Evolutionary conservation across 192 early-diverging fungal genomes (phyloP).

Genomic region (Chytriomyces confervae): DNA sequence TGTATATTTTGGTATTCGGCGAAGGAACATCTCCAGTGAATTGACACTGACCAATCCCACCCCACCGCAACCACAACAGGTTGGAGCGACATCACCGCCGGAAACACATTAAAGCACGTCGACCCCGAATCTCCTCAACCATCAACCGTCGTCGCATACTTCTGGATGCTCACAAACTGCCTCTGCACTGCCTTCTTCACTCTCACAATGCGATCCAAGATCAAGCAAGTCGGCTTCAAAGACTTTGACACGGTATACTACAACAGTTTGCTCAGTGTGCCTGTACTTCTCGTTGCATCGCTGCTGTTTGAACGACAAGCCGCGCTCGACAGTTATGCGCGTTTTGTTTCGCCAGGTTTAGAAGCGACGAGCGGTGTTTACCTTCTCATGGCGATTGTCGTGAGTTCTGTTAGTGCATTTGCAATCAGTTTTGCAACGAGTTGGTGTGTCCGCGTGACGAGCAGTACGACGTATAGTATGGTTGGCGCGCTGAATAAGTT

Average conservation of each 20-base stretch:
- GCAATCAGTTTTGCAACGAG: constrained; percentile 85
- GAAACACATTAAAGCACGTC: constrained; percentile 41
- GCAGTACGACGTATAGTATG: constrained; percentile 76
- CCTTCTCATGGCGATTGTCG: constrained; percentile 66
- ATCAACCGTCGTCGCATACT: constrained; percentile 39
- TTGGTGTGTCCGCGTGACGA: constrained; percentile 79
- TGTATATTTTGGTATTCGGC: neutral
- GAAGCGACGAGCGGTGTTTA: constrained; percentile 29
- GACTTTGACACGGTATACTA: constrained; percentile 99
- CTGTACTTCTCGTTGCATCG: constrained; percentile 58
- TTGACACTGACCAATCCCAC: neutral
- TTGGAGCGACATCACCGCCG: constrained; percentile 51
- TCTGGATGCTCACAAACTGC: constrained; percentile 95
- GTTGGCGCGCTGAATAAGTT: constrained; percentile 98
- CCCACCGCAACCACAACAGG: neutral
- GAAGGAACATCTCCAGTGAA: neutral
- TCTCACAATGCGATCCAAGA: constrained; percentile 88
- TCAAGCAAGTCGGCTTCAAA: constrained; percentile 89
- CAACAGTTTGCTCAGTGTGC: constrained; percentile 92
- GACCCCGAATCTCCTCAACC: constrained; percentile 7
- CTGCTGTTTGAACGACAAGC: constrained; percentile 46
- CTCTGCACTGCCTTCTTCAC: constrained; percentile 85
- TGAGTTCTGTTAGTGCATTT: constrained; percentile 87
- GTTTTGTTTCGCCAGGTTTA: constrained; percentile 41
- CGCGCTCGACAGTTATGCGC: constrained; percentile 24